phyloP scores from a whole-genome alignment of 1,284 basidiomycete species.

The Ustilago sp. region DNA sequence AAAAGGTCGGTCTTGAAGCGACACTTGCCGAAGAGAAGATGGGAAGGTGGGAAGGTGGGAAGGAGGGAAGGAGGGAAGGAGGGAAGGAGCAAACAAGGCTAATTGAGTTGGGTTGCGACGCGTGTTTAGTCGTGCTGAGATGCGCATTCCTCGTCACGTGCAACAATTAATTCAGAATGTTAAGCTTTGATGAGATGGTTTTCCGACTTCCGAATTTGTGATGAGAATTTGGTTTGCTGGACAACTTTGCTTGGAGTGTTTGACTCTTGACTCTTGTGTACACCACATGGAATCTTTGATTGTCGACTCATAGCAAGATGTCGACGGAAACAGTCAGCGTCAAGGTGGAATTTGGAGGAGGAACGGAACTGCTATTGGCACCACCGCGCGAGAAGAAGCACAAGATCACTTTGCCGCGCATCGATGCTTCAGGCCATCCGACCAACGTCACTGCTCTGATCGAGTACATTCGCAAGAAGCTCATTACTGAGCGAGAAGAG shows the following conservation, averaged over 20 bases:
- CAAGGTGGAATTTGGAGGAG: conserved; percentile 60
- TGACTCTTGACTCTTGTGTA: neutral
- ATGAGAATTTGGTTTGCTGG: neutral
- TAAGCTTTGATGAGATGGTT: neutral
- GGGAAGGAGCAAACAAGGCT: neutral
- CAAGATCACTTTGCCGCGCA: conserved; percentile 44
- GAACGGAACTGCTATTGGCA: conserved; percentile 65
- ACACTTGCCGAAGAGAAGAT: too few relatives aligned
- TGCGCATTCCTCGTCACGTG: neutral
- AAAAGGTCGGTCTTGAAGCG: too few relatives aligned
- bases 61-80: neutral
- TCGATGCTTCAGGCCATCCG: conserved; percentile 54
- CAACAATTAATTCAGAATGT: neutral
- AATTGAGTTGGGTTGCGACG: neutral
- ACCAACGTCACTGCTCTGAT: conserved; percentile 82
- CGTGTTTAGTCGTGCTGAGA: neutral
- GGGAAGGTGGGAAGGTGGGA: too few relatives aligned
- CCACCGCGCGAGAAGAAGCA: conserved; percentile 65
- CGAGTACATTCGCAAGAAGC: conserved; percentile 80
- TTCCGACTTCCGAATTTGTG: conserved; percentile 9
- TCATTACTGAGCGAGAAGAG: conserved; percentile 86
- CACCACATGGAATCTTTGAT: neutral
- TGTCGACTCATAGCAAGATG: conserved; percentile 2
- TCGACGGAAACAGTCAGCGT: conserved; percentile 37
- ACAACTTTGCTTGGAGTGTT: neutral